A percentile compares a stretch with the other conserved stretches of the same genome.
Evolutionary conservation across 1,284 basidiomycete genomes (phyloP).

Genomic region (Takashimella tepidaria): DNA sequence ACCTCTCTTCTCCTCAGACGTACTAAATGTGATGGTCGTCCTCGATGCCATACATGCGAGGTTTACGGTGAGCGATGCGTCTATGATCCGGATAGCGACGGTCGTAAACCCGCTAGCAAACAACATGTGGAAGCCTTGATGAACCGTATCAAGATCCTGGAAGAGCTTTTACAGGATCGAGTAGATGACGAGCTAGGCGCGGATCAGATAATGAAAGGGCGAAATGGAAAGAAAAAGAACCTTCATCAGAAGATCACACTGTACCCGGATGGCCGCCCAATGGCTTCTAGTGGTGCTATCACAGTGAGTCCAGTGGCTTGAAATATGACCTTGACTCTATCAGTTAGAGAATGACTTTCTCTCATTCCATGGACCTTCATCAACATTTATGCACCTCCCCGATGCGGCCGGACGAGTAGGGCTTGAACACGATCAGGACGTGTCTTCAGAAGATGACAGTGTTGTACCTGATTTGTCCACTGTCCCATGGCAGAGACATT

Average conservation of each 20-base stretch:
- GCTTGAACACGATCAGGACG: neutral
- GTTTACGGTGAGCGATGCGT: conserved; percentile 6
- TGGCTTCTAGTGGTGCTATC: neutral
- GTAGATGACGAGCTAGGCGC: neutral
- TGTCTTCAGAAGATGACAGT: neutral
- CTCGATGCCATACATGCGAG: conserved; percentile 1
- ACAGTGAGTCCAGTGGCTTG: neutral
- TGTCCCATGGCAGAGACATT: neutral
- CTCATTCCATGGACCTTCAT: conserved; percentile 14
- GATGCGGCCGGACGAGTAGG: neutral
- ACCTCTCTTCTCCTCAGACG: too few relatives aligned
- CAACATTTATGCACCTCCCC: conserved; percentile 14
- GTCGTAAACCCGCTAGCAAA: conserved; percentile 9
- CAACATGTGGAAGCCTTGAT: conserved; percentile 6
- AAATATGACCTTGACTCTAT: neutral
- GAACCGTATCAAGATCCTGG: conserved; percentile 6
- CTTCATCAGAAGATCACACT: neutral
- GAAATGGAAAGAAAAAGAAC: too few relatives aligned
- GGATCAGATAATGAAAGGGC: neutral
- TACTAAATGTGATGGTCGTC: neutral
- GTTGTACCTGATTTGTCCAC: neutral
- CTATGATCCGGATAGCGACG: conserved; percentile 9
- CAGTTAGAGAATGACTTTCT: conserved; percentile 9
- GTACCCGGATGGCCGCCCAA: neutral
- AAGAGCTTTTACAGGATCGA: conserved; percentile 1